Base-by-base conservation (phyloP, 1,284 basidiomycete species). In the Pseudozyma sp. region DNA sequence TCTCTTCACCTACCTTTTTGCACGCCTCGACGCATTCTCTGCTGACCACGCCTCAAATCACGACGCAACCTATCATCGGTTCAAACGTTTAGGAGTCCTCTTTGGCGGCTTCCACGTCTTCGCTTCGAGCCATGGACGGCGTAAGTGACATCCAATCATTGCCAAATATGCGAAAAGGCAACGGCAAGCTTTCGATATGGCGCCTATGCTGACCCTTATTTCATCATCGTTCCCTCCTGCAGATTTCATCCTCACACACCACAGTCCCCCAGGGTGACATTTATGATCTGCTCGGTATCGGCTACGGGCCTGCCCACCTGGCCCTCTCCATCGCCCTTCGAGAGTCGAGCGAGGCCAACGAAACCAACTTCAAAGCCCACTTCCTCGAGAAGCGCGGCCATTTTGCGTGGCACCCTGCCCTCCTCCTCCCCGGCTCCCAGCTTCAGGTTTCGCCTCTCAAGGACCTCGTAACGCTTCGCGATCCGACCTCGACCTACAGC, bases 371-470 rank as follows among this genome's bases (percentile, higher is more conserved):
- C 60, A 74, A 75, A 42, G 65, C 67, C 17, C 61, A 68, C 54
- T 84, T 84, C 45, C 62, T 84, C 30, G 82, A 84, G 59, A 65
- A 66, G 46, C 80, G 80, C 37, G 56, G 67, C n/a, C 39, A 73
- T 48, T 84, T 84, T 68, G 81, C 81, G 24, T 84, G 82, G 82
- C 82, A 84, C 46, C 80, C 80, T 9, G 66, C 79, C 5, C 74
- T 84, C 11, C 65, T 84, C 6, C 75, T 84, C 7, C 82, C 82
- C 11, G 82, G 82, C 35, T 75, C 81, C 7, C 81, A 81, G 63
- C 77, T 84, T 30, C 82, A 84, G 53, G 82, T 84, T 31, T 83
- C 81, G 45, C 82, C 81, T 24, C 68, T 83, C 44, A 84, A 84
- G 66, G 82, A 84, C 45, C 71, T 84, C 0, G 82, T 77, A 13